Conservation (phyloP, 768 basidiomycete species). For the Rhodotorula sphaerocarpa region DNA sequence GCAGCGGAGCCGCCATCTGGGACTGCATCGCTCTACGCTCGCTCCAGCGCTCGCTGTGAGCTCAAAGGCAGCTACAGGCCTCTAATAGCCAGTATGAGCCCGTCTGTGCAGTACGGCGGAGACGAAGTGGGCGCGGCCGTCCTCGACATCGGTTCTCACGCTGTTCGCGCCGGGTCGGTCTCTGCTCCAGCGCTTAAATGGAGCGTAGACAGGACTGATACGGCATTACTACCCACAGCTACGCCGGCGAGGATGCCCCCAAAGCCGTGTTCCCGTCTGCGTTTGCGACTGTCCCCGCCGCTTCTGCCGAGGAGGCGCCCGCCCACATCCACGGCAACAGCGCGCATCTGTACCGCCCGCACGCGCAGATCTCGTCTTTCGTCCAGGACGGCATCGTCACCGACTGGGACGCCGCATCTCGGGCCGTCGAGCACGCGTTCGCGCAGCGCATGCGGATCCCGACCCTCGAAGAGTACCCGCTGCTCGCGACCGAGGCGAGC, state of each 20-base stretch:
- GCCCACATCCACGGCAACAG: constrained; percentile 53
- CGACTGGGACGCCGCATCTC: constrained; percentile 67
- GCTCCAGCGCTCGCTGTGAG: too few relatives aligned
- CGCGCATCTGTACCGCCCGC: constrained; percentile 79
- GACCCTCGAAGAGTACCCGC: constrained; percentile 60
- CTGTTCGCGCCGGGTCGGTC: constrained; percentile 66
- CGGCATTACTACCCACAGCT: constrained; percentile 44
- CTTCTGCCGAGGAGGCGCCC: constrained; percentile 17
- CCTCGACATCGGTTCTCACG: constrained; percentile 83
- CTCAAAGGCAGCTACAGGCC: too few relatives aligned
- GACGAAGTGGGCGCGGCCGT: constrained; percentile 77
- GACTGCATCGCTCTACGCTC: not conserved
- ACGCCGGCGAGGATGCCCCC: constrained; percentile 94
- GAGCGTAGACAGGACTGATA: not conserved
- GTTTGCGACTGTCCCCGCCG: constrained; percentile 62
- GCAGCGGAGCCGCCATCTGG: too few relatives aligned
- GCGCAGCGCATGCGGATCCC: constrained; percentile 33
- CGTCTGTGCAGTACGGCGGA: constrained; percentile 31
- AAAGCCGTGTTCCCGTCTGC: constrained; percentile 82
- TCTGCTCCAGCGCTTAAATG: too few relatives aligned
- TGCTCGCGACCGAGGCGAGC: constrained; percentile 86
- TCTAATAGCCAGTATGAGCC: constrained; percentile 14
- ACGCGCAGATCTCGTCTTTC: constrained; percentile 79
- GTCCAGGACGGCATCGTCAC: constrained; percentile 65
- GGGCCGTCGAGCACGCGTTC: constrained; percentile 66